Conservation (phyloP, 176 grass and related monocot genomes). For the Aechmea fasciata region DNA sequence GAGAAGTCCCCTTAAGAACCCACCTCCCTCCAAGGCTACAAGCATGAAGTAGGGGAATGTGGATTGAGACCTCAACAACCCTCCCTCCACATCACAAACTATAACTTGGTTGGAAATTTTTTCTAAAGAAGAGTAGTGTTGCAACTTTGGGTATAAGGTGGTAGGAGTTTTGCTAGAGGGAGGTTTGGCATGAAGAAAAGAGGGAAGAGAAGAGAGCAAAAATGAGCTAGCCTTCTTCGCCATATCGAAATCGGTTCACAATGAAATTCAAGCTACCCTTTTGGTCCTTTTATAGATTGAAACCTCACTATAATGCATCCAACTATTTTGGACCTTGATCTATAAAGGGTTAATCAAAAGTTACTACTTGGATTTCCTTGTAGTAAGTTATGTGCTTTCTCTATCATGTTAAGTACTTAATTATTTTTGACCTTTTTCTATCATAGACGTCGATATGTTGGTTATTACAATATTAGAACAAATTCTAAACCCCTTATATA, state of each 20-base stretch:
- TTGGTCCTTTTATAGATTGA: too few species aligned
- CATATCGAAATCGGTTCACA: background rate
- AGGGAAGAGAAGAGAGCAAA: background rate
- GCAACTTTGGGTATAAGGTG: background rate
- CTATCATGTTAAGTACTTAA: too few species aligned
- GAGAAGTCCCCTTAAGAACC: constrained; percentile 42
- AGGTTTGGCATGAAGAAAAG: background rate
- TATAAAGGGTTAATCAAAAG: too few species aligned
- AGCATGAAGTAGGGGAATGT: constrained; percentile 94
- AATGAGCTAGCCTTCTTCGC: background rate
- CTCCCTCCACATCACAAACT: constrained; percentile 52
- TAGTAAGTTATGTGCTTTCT: too few species aligned
- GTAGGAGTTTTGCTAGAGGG: background rate
- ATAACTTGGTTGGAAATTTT: background rate
- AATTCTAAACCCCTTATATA: too few species aligned
- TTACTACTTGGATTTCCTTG: too few species aligned
- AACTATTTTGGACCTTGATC: too few species aligned
- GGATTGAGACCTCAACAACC: constrained; percentile 36
- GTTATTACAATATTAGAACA: too few species aligned
- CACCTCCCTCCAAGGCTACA: constrained; percentile 59
- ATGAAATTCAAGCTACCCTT: too few species aligned
- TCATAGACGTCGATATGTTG: too few species aligned
- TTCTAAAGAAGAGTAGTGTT: background rate
- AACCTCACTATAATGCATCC: too few species aligned
- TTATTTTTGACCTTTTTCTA: too few species aligned